Evolutionary conservation across 805 yeast species (phyloP).

Genomic region (Lipomyces sp.): DNA sequence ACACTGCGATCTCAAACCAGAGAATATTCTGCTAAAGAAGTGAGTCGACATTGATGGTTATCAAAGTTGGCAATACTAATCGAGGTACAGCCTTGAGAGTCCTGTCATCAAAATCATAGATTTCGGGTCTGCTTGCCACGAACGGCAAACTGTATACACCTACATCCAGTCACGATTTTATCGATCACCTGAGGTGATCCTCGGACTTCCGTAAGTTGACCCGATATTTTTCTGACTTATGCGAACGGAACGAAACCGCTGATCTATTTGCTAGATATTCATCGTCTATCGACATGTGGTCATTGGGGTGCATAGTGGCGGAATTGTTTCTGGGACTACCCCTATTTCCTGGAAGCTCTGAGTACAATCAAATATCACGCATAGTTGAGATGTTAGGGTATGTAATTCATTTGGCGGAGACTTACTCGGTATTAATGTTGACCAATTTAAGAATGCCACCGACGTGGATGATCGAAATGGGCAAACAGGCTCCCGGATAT

Average conservation of each 20-base stretch:
- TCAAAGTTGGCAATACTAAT: not conserved
- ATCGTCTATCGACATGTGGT: slow-evolving; percentile 96
- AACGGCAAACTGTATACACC: slow-evolving; percentile 82
- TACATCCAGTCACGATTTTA: slow-evolving; percentile 96
- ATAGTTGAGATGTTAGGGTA: slow-evolving; percentile 78
- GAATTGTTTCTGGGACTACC: slow-evolving; percentile 92
- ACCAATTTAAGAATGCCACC: slow-evolving; percentile 60
- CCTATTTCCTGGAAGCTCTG: slow-evolving; percentile 91
- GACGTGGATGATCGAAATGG: slow-evolving; percentile 95
- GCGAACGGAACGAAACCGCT: not conserved
- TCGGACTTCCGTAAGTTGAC: slow-evolving; percentile 71
- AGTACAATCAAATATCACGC: slow-evolving; percentile 84
- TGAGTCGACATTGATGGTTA: not conserved
- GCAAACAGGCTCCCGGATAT: slow-evolving; percentile 76
- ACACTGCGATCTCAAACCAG: slow-evolving; percentile 97
- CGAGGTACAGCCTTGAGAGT: slow-evolving; percentile 57
- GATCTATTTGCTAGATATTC: slow-evolving; percentile 53
- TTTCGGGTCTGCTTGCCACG: slow-evolving; percentile 65
- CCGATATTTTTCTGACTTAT: not conserved
- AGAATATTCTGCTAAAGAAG: slow-evolving; percentile 79
- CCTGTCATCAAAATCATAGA: slow-evolving; percentile 92
- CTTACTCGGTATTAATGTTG: not conserved
- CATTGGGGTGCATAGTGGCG: slow-evolving; percentile 88
- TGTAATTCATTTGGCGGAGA: slow-evolving; percentile 32
- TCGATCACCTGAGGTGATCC: slow-evolving; percentile 90